phyloP scores from a whole-genome alignment of 805 yeast genomes.

The Priceomyces melissophilus region DNA sequence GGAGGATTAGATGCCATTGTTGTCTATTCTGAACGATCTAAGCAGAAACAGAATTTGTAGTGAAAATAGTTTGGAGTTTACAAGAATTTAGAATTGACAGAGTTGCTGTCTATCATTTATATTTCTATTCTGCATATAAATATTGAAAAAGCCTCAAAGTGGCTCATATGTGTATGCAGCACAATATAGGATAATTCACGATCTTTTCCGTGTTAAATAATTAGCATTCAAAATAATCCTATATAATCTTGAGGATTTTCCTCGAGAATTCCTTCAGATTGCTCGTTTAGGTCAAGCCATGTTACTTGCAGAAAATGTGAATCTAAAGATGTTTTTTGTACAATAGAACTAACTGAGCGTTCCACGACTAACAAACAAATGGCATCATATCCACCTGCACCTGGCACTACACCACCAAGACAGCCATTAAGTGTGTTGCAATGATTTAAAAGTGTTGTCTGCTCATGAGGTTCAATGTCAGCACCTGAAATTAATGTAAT shows the following conservation, averaged over 20 bases:
- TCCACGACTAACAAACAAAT: slow-evolving; percentile 66
- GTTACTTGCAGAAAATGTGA: slow-evolving; percentile 44
- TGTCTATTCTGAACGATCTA: too few species aligned
- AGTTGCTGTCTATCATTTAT: too few species aligned
- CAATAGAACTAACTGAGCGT: slow-evolving; percentile 30
- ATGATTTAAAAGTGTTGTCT: slow-evolving; percentile 63
- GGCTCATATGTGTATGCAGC: background rate
- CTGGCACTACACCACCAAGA: slow-evolving; percentile 95
- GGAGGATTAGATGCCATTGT: slow-evolving; percentile 52
- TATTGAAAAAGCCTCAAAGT: too few species aligned
- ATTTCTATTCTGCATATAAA: too few species aligned
- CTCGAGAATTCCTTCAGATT: slow-evolving; percentile 52
- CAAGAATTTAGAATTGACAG: too few species aligned
- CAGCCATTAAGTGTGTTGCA: slow-evolving; percentile 59
- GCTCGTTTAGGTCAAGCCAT: slow-evolving; percentile 69
- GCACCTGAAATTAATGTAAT: slow-evolving; percentile 71
- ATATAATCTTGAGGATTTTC: slow-evolving; percentile 40
- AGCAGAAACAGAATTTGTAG: too few species aligned
- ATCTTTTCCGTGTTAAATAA: background rate
- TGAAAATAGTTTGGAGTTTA: too few species aligned
- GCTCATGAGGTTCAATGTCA: slow-evolving; percentile 81
- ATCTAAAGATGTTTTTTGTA: slow-evolving; percentile 15
- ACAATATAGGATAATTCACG: background rate
- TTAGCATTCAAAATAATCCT: slow-evolving; percentile 9
- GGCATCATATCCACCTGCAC: slow-evolving; percentile 98